Evolutionary conservation across 2,329 filamentous ascomycete genomes (phyloP).

Genomic region (Graphilbum sp.): DNA sequence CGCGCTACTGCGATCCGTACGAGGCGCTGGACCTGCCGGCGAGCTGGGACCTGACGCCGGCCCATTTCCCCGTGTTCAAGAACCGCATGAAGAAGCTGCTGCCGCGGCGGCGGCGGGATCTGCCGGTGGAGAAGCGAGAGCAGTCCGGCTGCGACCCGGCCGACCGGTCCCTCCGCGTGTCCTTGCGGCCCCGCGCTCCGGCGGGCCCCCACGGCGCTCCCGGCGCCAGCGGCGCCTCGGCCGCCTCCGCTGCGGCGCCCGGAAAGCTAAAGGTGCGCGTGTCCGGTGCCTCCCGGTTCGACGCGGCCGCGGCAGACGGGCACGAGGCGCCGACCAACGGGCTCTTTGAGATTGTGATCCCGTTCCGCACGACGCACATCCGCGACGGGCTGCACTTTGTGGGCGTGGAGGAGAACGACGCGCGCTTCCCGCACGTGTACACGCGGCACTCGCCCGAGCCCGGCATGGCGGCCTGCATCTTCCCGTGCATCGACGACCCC

Average conservation of each 20-base stretch:
- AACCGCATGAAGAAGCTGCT: slow-evolving; percentile 45
- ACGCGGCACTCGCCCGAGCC: slow-evolving; percentile 67
- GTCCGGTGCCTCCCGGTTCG: no score
- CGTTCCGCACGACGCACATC: slow-evolving; percentile 60
- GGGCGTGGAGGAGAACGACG: slow-evolving; percentile 63
- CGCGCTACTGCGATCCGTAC: slow-evolving; percentile 49
- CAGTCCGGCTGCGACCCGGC: slow-evolving; percentile 37
- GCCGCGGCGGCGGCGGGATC: slow-evolving; percentile 33
- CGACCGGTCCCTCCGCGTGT: slow-evolving; percentile 32
- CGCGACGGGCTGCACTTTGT: slow-evolving; percentile 87
- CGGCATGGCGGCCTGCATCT: slow-evolving; percentile 69
- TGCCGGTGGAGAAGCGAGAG: slow-evolving; percentile 38
- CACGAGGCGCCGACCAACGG: slow-evolving; percentile 7
- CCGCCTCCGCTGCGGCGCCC: not conserved
- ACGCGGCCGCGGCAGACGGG: no score
- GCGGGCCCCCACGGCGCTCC: slow-evolving; percentile 1
- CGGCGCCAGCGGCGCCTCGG: no score
- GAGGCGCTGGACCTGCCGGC: slow-evolving; percentile 43
- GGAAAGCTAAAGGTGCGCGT: not conserved
- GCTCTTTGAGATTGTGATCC: slow-evolving; percentile 37
- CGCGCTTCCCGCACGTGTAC: slow-evolving; percentile 80
- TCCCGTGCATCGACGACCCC: slow-evolving; percentile 83
- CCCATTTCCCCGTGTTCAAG: slow-evolving; percentile 61
- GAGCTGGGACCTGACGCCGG: slow-evolving; percentile 44
- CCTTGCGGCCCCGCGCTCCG: slow-evolving; percentile 18